Conservation (phyloP, 164 flowering plant genomes). For the Brasenia schreberi region DNA sequence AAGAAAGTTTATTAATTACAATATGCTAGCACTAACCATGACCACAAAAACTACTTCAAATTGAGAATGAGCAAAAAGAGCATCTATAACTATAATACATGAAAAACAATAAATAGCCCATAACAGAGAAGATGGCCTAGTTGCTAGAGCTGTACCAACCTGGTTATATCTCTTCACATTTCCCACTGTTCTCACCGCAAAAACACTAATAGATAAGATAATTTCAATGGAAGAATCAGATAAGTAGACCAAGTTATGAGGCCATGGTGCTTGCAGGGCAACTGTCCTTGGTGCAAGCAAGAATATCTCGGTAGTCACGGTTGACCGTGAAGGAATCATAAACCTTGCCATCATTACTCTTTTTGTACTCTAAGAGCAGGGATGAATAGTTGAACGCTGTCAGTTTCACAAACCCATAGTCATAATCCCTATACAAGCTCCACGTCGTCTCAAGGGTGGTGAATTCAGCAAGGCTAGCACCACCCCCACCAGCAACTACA, state of each 20-base stretch:
- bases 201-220: background rate
- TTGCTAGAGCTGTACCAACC: too few species aligned
- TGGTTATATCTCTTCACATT: too few species aligned
- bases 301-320: background rate
- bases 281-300: slow-evolving; percentile 2
- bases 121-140: too few species aligned
- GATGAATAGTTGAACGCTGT: slow-evolving; percentile 1
- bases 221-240: background rate
- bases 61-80: too few species aligned
- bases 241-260: background rate
- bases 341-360: slow-evolving; percentile 1
- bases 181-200: background rate
- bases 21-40: too few species aligned
- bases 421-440: slow-evolving; percentile 3
- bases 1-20: too few species aligned
- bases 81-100: too few species aligned
- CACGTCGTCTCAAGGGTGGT: background rate
- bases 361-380: slow-evolving; percentile 3
- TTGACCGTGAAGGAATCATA: slow-evolving; percentile 3
- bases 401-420: slow-evolving; percentile 3
- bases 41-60: too few species aligned
- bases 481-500: slow-evolving; percentile 6
- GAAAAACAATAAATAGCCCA: too few species aligned
- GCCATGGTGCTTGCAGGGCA: background rate
- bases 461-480: slow-evolving; percentile 1